Conservation (phyloP, 148 eudicot genomes). For the Pharnaceum exiguum region DNA sequence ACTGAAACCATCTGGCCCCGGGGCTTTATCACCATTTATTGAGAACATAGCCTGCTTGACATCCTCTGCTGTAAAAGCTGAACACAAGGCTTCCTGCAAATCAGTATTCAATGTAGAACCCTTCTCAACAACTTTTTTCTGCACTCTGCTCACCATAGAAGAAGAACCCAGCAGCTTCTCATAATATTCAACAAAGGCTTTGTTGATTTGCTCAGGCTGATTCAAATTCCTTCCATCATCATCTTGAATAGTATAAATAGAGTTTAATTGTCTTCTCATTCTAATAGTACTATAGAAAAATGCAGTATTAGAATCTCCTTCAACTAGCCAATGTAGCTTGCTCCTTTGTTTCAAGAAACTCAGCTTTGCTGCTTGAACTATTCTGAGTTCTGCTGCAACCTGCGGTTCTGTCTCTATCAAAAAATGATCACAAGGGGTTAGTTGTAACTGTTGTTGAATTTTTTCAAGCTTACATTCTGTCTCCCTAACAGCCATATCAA, state of each 20-base stretch:
- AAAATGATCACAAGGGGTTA: not conserved
- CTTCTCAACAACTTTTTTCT: not conserved
- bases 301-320: not conserved
- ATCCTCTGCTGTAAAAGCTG: not conserved
- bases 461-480: not conserved
- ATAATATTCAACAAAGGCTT: too few species aligned
- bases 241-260: not conserved
- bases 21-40: not conserved
- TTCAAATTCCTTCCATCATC: not conserved
- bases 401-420: not conserved
- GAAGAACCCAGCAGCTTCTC: too few species aligned
- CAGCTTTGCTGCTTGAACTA: not conserved
- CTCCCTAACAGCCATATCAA: not conserved
- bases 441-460: not conserved
- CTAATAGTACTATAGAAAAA: not conserved
- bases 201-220: too few species aligned
- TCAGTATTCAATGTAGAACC: not conserved
- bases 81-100: not conserved
- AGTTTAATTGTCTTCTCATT: not conserved
- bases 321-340: not conserved
- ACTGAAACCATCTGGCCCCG: not conserved
- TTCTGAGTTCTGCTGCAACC: not conserved
- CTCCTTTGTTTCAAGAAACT: not conserved
- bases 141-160: not conserved
- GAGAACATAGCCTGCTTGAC: not conserved